Conservation (phyloP, 2,329 filamentous ascomycete species). For the Fusarium hainanense region DNA sequence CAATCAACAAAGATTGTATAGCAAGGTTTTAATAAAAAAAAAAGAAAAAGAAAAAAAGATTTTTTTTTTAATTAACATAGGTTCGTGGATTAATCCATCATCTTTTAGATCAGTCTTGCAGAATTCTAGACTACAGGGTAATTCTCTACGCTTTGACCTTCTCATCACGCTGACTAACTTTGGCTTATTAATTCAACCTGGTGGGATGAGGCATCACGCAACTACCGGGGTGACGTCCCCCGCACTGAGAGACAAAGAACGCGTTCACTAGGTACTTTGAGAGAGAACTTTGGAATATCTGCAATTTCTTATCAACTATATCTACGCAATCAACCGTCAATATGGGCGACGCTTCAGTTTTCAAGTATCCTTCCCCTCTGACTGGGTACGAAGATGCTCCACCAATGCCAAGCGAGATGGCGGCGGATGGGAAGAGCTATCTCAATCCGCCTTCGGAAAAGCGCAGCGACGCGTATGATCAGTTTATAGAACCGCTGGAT, state of each 20-base stretch:
- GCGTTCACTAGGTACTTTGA: background rate
- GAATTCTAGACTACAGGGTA: background rate
- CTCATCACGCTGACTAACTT: background rate
- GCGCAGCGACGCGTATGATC: constrained; percentile 75
- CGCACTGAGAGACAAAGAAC: background rate
- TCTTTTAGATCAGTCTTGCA: too few species aligned
- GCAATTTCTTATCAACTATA: background rate
- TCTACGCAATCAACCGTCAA: background rate
- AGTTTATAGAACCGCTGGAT: constrained; percentile 75
- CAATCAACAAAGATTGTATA: too few species aligned
- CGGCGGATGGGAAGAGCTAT: constrained; percentile 81
- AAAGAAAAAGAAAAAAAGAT: too few species aligned
- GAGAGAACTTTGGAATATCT: background rate
- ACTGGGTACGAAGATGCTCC: constrained; percentile 67
- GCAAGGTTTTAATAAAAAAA: too few species aligned
- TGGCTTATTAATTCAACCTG: background rate
- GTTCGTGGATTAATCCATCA: accelerated
- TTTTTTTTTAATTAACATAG: background rate
- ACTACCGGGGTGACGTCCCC: background rate
- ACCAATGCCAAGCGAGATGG: constrained; percentile 67
- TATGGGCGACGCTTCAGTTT: constrained; percentile 39
- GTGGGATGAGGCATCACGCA: background rate
- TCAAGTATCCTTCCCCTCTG: constrained; percentile 60
- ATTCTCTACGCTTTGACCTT: accelerated
- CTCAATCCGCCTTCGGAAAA: constrained; percentile 71